A percentile compares a stretch with the other conserved stretches of the same genome.
These are phyloP conservation scores for Suhomyces choctaworum DNA, from an alignment of 1,139 yeast species.

Conservation along the genomic window DNA sequence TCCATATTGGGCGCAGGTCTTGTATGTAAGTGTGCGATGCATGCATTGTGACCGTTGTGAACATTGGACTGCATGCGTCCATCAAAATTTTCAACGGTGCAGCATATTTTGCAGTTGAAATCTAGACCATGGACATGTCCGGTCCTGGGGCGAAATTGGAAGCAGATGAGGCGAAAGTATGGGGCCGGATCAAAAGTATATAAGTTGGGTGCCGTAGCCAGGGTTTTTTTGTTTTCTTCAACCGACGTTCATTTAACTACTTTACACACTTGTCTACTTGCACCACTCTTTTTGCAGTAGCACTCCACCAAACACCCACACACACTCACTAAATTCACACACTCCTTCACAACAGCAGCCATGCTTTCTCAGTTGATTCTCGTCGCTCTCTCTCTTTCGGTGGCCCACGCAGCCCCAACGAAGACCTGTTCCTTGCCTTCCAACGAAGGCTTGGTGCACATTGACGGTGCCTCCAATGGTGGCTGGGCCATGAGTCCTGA, in stretches of 20 bases:
- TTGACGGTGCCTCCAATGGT: conserved; percentile 60
- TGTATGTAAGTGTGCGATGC: background rate
- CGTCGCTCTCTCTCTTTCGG: conserved; percentile 20
- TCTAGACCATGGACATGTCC: conserved; percentile 6
- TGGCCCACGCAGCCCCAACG: conserved; percentile 29
- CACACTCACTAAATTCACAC: conserved; percentile 1
- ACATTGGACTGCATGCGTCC: conserved; percentile 2
- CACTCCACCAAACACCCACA: background rate
- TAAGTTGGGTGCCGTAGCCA: too few species aligned
- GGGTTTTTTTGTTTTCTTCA: background rate
- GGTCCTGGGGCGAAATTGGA: background rate
- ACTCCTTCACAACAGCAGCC: background rate
- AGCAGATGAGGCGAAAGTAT: background rate
- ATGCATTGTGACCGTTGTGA: conserved; percentile 4
- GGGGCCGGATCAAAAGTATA: background rate
- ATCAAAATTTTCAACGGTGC: conserved; percentile 5
- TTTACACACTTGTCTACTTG: background rate
- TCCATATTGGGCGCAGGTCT: too few species aligned
- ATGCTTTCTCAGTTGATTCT: conserved; percentile 19
- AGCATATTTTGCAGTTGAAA: conserved; percentile 8
- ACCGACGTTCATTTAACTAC: conserved; percentile 4
- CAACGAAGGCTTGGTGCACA: conserved; percentile 63
- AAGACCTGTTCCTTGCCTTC: conserved; percentile 66
- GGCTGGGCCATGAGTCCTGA: conserved; percentile 92
- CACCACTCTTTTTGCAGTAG: conserved; percentile 9